Percentiles rank a stretch among this genome's conserved stretches.
These are phyloP conservation scores for Rhodomyrtus tomentosa DNA, from an alignment of 345 rosid genomes.

Conservation along the genomic window DNA sequence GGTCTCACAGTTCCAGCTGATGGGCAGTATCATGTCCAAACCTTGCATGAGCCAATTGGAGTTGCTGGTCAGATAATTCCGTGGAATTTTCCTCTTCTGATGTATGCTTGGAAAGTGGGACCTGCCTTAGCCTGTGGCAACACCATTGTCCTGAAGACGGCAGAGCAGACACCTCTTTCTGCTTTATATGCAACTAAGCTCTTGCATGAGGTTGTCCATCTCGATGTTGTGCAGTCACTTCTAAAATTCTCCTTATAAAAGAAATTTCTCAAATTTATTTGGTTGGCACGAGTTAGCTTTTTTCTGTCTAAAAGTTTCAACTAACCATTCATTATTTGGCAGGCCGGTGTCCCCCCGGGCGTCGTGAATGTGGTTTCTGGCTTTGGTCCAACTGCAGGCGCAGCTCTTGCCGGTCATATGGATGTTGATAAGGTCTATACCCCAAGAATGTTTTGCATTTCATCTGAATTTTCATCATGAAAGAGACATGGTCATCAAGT, in stretches of 20 bases:
- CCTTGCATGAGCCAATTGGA: conserved; percentile 86
- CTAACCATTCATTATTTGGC: conserved; percentile 1
- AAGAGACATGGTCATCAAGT: background rate
- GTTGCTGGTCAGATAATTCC: conserved; percentile 96
- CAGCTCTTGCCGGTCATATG: conserved; percentile 89
- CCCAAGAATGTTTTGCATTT: background rate
- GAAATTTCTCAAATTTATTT: background rate
- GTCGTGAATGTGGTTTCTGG: conserved; percentile 85
- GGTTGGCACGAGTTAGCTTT: background rate
- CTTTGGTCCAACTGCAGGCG: conserved; percentile 81
- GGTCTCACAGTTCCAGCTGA: conserved; percentile 79
- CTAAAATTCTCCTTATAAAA: background rate
- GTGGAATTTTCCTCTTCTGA: conserved; percentile 93
- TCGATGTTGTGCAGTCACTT: background rate
- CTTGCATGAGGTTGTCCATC: conserved; percentile 58
- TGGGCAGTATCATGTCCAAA: conserved; percentile 66
- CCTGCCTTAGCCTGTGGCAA: conserved; percentile 94
- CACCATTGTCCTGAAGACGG: conserved; percentile 76
- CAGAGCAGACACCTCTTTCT: conserved; percentile 88
- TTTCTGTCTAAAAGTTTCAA: background rate
- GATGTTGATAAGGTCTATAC: conserved; percentile 68
- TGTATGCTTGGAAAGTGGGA: conserved; percentile 87
- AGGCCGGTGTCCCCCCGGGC: conserved; percentile 97
- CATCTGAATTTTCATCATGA: background rate
- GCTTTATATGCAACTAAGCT: conserved; percentile 51